Evolutionary conservation across 2,329 filamentous ascomycete genomes (phyloP), one percentile per base, ranked within the genome.

Genomic region (Pseudonectria buxi): DNA sequence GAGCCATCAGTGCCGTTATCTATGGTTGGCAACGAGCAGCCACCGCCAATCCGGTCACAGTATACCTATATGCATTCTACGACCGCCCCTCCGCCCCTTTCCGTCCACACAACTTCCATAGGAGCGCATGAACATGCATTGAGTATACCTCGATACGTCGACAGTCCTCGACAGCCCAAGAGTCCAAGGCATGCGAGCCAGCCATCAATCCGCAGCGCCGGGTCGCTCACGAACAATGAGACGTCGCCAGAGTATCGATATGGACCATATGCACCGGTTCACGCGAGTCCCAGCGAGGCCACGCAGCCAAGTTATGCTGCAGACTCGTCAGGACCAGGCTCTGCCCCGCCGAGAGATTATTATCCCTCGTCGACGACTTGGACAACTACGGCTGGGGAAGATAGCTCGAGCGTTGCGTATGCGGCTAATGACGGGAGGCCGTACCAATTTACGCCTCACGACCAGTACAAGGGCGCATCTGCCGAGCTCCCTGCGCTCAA

Each of bases 101-200:
- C 72, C 57, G 26, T 67, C 59, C 30, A 55, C 55, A 45, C 55
- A 29, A 43, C 58, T 30, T 41, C 49, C 33, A 47, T 65, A n/a
- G 53, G 58, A 26, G 51, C 51, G 32, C 54, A 64, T 2, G 69
- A 72, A 34, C 64, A 59, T 39, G 62, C 62, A 14, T 62, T 76
- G 36, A 74, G 62, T 47, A 67, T 78, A 30, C 73, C 74, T 10
- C 65, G 74, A 43, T 78, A 77, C 47, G 65, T 78, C 31, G 74
- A 78, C 50, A 74, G 70, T 44, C 64, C 69, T 6, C 66, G 74
- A 14, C 72, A 74, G 12, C 58, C 68, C 26, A 78, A 78, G 56
- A 75, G 72, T 46, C 72, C 74, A 1, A 67, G 75, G 3, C 69
- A 76, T 40, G 62, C 59, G 10, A 69, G 64, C 51, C 71, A 77